These are phyloP conservation scores for Massarina eburnea DNA, from an alignment of 2,329 filamentous ascomycete species.

Conservation along the genomic window DNA sequence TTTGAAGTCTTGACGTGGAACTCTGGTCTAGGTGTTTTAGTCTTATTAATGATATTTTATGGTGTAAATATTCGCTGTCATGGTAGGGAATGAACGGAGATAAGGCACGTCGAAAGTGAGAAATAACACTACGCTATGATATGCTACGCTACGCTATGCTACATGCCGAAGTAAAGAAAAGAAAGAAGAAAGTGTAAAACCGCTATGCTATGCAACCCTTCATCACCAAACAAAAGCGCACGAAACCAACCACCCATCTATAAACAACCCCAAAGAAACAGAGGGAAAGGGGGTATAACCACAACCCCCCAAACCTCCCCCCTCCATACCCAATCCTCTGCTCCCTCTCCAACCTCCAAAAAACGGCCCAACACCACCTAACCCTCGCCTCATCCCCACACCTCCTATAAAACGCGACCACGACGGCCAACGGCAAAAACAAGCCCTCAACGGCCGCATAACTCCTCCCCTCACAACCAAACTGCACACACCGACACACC, in stretches of 20 bases:
- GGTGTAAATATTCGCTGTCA: too few relatives aligned
- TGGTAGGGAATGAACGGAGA: too few relatives aligned
- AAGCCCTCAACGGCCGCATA: slow-evolving; percentile 22
- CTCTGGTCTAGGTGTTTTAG: too few relatives aligned
- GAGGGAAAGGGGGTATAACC: neutral
- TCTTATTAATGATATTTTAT: too few relatives aligned
- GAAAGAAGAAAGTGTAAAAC: neutral
- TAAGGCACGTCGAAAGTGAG: too few relatives aligned
- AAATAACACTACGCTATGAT: too few relatives aligned
- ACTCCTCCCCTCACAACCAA: slow-evolving; percentile 13
- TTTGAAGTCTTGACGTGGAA: too few relatives aligned
- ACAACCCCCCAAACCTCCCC: neutral
- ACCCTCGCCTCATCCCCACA: slow-evolving; percentile 14
- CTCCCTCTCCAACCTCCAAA: slow-evolving; percentile 10
- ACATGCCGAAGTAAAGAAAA: neutral
- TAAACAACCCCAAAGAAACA: neutral
- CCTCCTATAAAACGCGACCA: slow-evolving; percentile 13
- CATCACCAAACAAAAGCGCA: too few relatives aligned
- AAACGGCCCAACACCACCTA: slow-evolving; percentile 20
- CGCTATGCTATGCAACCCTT: neutral
- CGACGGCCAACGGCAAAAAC: slow-evolving; percentile 16
- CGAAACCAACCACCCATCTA: neutral
- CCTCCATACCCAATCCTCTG: slow-evolving; percentile 14
- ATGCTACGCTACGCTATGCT: neutral
- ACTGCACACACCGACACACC: slow-evolving; percentile 22